Evolutionary conservation across 495 filamentous ascomycete genomes (phyloP), one percentile per base, ranked within the genome.

Genomic region (Aspergillus incahuasiensis): DNA sequence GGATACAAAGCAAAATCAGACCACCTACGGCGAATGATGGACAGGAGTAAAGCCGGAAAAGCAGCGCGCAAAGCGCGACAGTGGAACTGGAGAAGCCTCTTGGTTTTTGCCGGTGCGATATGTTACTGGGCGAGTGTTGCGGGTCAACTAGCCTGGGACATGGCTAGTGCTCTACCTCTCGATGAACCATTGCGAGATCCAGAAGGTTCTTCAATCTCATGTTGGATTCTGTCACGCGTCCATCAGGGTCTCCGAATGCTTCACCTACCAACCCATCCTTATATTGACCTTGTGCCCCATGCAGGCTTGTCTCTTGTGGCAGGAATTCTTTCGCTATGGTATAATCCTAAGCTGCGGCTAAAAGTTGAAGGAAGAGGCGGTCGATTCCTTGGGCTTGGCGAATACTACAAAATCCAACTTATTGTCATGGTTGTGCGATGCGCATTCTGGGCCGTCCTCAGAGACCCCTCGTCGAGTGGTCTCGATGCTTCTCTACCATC

Each of bases 1-100:
- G 82, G 78, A 0, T 92, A 92, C 68, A 85, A 84, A 38, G 90
- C 90, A 11, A 89, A 90, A 66, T 82, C 90, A 19, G 88, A 94
- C 66, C 77, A 88, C 61, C 71, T 94, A 25, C 70, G 87, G 48
- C 81, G 85, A 56, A 81, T 87, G 78, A 82, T 92, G 68, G 82
- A 89, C 38, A 78, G 79, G 57, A 85, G 83, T 55, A 75, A 80
- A 61, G 73, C 68, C 40, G 69, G 68, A 38, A 72, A 75, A 57
- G 67, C 69, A 42, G 68, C 67, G n/a, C 63, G 69, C 54, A 63
- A 54, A 54, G 72, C 59, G 61, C 71, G 63, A 59, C 63, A 56
- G 54, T 72, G 61, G 61, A 78, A 68, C 53, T 88, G 74, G 82
- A 84, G 72, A 58, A 74, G 68, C 43, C 73, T 71, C 55, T 69